Percentiles rank a stretch among this genome's conserved stretches.
These are phyloP conservation scores for Sugiyamaella pinicola DNA, from an alignment of 1,139 yeast species.

Conservation along the genomic window DNA sequence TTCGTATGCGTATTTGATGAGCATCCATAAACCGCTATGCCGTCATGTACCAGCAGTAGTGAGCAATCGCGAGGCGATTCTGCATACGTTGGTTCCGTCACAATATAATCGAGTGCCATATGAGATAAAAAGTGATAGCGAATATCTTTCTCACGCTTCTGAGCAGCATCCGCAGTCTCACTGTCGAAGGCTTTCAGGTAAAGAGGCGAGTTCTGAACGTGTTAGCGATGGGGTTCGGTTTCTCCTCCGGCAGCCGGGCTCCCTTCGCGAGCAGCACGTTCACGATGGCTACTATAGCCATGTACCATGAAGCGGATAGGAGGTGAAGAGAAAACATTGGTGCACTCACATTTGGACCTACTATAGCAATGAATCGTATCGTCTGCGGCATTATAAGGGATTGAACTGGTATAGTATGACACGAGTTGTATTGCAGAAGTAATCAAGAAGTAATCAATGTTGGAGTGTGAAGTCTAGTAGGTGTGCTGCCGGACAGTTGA, in stretches of 20 bases:
- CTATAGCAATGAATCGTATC: slow-evolving; percentile 38
- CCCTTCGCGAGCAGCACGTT: too few species aligned
- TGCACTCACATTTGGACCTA: slow-evolving; percentile 39
- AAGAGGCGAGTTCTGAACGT: slow-evolving; percentile 37
- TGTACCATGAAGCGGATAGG: too few species aligned
- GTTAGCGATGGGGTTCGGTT: too few species aligned
- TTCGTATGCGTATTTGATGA: slow-evolving; percentile 46
- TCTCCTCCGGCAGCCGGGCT: too few species aligned
- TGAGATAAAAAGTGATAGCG: slow-evolving; percentile 46
- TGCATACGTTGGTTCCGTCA: slow-evolving; percentile 34
- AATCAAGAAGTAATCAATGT: too few species aligned
- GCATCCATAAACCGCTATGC: slow-evolving; percentile 47
- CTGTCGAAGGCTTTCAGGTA: slow-evolving; percentile 34
- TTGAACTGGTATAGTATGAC: too few species aligned
- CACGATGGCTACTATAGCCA: too few species aligned
- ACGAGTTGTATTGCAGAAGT: neutral
- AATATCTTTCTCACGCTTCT: slow-evolving; percentile 25
- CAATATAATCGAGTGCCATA: slow-evolving; percentile 47
- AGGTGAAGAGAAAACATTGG: too few species aligned
- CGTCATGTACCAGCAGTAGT: slow-evolving; percentile 46
- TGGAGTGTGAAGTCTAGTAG: too few species aligned
- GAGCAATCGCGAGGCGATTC: slow-evolving; percentile 40
- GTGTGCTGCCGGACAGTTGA: too few species aligned
- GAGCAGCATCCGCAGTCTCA: slow-evolving; percentile 20
- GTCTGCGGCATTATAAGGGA: slow-evolving; percentile 23